These are phyloP conservation scores for Suillus lakei DNA, from an alignment of 768 basidiomycete genomes.

Conservation along the genomic window DNA sequence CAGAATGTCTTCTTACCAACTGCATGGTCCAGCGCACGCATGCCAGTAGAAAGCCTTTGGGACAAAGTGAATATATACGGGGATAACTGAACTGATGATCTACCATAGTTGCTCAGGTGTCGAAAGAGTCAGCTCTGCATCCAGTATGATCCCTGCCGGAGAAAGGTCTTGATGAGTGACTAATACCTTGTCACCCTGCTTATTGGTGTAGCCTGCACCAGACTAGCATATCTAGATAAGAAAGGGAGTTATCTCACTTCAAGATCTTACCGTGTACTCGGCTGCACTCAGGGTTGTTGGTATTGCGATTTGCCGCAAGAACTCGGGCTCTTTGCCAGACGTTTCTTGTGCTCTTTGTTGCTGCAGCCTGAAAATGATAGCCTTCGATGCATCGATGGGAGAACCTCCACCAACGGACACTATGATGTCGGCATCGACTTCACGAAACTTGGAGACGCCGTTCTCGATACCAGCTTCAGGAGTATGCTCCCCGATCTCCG, in stretches of 20 bases:
- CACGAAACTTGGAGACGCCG: conserved; percentile 59
- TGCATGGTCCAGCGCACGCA: conserved; percentile 80
- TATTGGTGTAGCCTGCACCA: conserved; percentile 73
- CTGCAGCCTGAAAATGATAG: conserved; percentile 66
- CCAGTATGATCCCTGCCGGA: conserved; percentile 76
- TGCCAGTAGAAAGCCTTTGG: conserved; percentile 74
- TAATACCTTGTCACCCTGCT: conserved; percentile 64
- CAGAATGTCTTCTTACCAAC: conserved; percentile 52
- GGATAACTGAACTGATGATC: conserved; percentile 21
- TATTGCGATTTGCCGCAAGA: conserved; percentile 72
- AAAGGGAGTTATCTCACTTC: background rate
- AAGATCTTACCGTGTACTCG: conserved; percentile 61
- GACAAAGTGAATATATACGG: conserved; percentile 9
- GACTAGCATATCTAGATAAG: conserved; percentile 39
- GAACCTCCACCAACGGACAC: conserved; percentile 82
- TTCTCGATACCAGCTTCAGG: conserved; percentile 68
- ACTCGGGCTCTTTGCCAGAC: conserved; percentile 43
- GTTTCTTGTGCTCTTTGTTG: conserved; percentile 39
- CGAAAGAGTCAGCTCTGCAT: conserved; percentile 71
- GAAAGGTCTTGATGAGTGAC: conserved; percentile 61
- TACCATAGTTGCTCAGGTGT: conserved; percentile 82
- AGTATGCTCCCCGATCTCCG: conserved; percentile 73
- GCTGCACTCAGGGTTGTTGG: conserved; percentile 84
- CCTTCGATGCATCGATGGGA: conserved; percentile 79
- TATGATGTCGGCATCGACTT: conserved; percentile 66